phyloP scores from a whole-genome alignment of 768 basidiomycete genomes.

The Boletus reticuloceps region DNA sequence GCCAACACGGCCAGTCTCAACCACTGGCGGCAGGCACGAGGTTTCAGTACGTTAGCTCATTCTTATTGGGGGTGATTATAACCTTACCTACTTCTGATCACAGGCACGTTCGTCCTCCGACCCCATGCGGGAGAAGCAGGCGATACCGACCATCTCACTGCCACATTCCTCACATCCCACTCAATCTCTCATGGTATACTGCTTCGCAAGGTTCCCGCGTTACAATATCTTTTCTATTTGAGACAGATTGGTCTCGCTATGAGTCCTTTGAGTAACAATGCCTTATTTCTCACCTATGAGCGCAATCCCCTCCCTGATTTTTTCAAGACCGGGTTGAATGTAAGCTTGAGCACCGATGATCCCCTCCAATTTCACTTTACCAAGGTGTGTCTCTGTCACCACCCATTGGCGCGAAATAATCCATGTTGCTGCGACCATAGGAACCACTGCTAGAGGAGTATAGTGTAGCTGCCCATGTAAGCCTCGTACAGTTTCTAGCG shows the following conservation, averaged over 20 bases:
- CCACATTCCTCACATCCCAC: constrained; percentile 94
- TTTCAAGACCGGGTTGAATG: constrained; percentile 94
- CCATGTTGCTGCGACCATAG: constrained; percentile 36
- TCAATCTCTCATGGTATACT: constrained; percentile 99
- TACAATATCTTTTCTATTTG: constrained; percentile 96
- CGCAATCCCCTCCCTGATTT: constrained; percentile 96
- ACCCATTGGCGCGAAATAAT: neutral
- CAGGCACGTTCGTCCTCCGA: constrained; percentile 95
- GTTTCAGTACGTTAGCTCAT: constrained; percentile 72
- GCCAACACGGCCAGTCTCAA: constrained; percentile 96
- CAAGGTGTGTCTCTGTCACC: constrained; percentile 52
- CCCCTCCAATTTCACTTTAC: constrained; percentile 98
- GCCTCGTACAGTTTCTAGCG: constrained; percentile 20
- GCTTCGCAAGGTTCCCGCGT: constrained; percentile 93
- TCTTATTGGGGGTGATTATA: constrained; percentile 1
- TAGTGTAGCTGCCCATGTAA: constrained; percentile 93
- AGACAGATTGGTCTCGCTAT: constrained; percentile 99
- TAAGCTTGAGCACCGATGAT: constrained; percentile 94
- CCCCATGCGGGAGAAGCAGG: constrained; percentile 98
- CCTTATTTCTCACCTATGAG: constrained; percentile 94
- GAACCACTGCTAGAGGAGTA: constrained; percentile 97
- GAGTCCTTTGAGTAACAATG: constrained; percentile 98
- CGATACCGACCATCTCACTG: constrained; percentile 95
- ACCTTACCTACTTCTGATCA: neutral
- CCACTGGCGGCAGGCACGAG: constrained; percentile 81